Evolutionary conservation across 345 rosid genomes (phyloP), one percentile per base, ranked within the genome.

Genomic region (Litchi chinensis): DNA sequence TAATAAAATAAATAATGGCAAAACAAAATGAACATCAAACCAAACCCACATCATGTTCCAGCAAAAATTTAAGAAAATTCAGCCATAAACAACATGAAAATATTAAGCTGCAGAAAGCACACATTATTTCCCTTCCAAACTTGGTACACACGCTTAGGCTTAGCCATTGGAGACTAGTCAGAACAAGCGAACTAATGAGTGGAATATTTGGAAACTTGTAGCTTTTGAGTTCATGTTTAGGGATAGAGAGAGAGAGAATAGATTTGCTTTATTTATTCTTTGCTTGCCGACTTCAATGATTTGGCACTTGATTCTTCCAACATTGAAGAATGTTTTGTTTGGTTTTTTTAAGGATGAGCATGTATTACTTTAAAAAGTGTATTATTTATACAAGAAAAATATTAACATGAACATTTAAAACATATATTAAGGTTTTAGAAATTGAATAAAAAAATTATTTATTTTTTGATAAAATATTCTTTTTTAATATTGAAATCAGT

Each of bases 121-220:
- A 87, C 92, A 84, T 89, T 89, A 32, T 80, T 82, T 22, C 89
- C 92, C 82, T 84, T 86, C 92, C 92, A 86, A 60, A 54, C 86
- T 83, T 89, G 89, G 64, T 84, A 87, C 11, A 81, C 82, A 46
- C 87, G 90, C 76, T 60, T 76, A 32, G 76, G 65, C 71, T 76
- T 76, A 72, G 90, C 85, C 88, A 87, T 89, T 63, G 75, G 56
- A 26, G 71, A 82, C 44, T 63, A 83, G 28, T 62, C 70, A 44
- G 67, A 67, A 6, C 8, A 75, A 50, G 43, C 32, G 48, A 65
- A 37, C 60, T 70, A 78, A 73, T 74, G 83, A 76, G 54, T 32
- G 9, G 87, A 88, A 81, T 84, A 83, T 78, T 75, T 65, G 78
- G 77, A n/a, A 86, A 85, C 84, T 83, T 84, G 77, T 24, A 21